These are phyloP conservation scores for Candida glaebosa DNA, from an alignment of 805 yeast species.

Conservation along the genomic window DNA sequence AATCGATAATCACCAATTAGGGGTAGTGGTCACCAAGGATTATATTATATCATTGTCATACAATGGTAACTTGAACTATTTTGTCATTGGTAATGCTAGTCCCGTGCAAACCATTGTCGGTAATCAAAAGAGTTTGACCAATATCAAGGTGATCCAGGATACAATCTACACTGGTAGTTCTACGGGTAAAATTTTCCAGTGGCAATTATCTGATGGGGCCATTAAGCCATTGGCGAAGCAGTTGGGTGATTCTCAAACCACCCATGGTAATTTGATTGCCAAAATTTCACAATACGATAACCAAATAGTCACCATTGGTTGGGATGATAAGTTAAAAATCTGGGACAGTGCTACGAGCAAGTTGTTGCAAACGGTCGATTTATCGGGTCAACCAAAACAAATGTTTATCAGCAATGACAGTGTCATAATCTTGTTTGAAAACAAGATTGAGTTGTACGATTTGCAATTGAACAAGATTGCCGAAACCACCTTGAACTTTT, in stretches of 20 bases:
- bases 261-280: constrained; percentile 67
- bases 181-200: constrained; percentile 69
- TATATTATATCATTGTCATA: constrained; percentile 63
- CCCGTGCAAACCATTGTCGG: constrained; percentile 54
- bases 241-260: constrained; percentile 27
- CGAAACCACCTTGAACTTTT: constrained; percentile 18
- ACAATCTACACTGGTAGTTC: constrained; percentile 63
- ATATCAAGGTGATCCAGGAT: constrained; percentile 31
- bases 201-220: constrained; percentile 40
- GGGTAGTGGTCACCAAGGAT: constrained; percentile 65
- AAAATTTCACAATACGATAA: constrained; percentile 37
- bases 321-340: constrained; percentile 77
- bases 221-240: constrained; percentile 29
- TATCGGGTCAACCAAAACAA: constrained; percentile 35
- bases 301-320: constrained; percentile 56
- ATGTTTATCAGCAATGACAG: constrained; percentile 24
- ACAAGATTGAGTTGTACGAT: constrained; percentile 23
- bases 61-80: constrained; percentile 68
- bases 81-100: constrained; percentile 32
- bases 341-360: constrained; percentile 21
- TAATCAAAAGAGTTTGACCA: constrained; percentile 80
- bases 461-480: constrained; percentile 11
- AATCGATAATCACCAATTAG: constrained; percentile 71
- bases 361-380: constrained; percentile 12
- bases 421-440: constrained; percentile 27